Base-by-base conservation (phyloP, 176 grass and related monocot genomes). In the Zea luxurians region DNA sequence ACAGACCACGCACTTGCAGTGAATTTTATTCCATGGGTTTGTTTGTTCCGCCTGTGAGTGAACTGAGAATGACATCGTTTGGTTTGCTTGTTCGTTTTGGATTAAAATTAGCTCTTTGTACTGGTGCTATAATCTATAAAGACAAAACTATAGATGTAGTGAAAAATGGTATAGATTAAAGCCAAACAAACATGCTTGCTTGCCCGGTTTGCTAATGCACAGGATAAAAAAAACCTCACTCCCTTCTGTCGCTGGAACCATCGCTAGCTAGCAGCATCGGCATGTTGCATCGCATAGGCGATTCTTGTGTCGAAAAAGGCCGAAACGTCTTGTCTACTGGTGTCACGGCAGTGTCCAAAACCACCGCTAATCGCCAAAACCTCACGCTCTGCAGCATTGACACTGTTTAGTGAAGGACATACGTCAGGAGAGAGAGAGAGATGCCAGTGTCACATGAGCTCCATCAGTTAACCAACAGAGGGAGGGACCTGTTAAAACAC, bases 361-460 rank as follows among this genome's bases (percentile, higher is more conserved):
- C 21, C 64, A 59, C 61, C 2, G 8, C 7, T 48, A 49, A 5
- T 21, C 0, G 18, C 50, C 12, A 68, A 82, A 65, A 27, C 13
- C 53, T 78, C 57, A 63, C 59, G 17, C 13, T 4, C n/a, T 36
- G 40, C 2, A 15, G 20, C 34, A 13, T 1, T 8, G 21, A n/a
- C n/a, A 17, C 34, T 73, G 34, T 41, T 40, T 18, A 34, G 10
- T 10, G 48, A 18, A 35, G 49, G 73, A 54, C 78, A 76, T 37
- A 48, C 5, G 8, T 6, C 45, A 57, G 72, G 65, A 17, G n/a
- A n/a, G n/a, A n/a, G n/a, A n/a, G 45, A 16, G 35, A 43, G 34
- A 73, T 57, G 54, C 20, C 54, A 57, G 17, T 37, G 49, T 83
- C 86, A 88, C 80, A 61, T 79, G 80, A 83, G 50, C 68, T 62